Evolutionary conservation across 2,329 filamentous ascomycete species (phyloP), one percentile per base, ranked within the genome.

Genomic region (Ophiostoma sp.): DNA sequence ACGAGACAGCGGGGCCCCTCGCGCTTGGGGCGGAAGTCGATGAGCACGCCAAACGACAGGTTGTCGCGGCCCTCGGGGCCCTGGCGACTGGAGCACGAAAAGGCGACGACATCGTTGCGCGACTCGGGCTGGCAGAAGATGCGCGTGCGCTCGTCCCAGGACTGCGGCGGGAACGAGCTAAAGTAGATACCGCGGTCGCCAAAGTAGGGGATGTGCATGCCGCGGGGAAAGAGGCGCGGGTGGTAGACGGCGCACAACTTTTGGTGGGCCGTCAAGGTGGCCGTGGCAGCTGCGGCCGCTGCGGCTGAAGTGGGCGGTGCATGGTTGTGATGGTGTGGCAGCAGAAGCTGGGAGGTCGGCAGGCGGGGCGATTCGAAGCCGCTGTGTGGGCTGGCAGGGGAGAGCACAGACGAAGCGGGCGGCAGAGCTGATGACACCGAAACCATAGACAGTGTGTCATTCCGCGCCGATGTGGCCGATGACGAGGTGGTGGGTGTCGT

Each of bases 51-150:
- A 66, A 75, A 75, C 3, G 50, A 48, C 39, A 75, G 59, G 25
- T 61, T 70, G 52, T 71, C 55, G 57, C 66, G 36, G 15, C 22
- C 45, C 15, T 36, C 66, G 33, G 17, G 64, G 3, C 33, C 52
- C 52, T 73, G 74, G 31, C 22, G 57, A 19, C 64, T 72, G 19
- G 25, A 63, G 70, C 74, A 75, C 19, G 72, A 55, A 28, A 74
- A 66, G 0, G 61, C 68, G 0, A 75, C 55, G 1, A 74, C 68
- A n/a, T 74, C 72, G 48, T 52, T 36, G 12, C 48, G 50, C 28
- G 72, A 74, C 33, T 69, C 72, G 19, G 74, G 74, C 72, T 66
- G 33, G 70, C 74, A 74, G 5, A 64, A 70, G 9, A 75, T 72
- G 52, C 74, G 72, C 45, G 73, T 70, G 19, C 70, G 70, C 19